Evolutionary conservation across 208 protist species (phyloP).

Genomic region (Crithidia brevicula): DNA sequence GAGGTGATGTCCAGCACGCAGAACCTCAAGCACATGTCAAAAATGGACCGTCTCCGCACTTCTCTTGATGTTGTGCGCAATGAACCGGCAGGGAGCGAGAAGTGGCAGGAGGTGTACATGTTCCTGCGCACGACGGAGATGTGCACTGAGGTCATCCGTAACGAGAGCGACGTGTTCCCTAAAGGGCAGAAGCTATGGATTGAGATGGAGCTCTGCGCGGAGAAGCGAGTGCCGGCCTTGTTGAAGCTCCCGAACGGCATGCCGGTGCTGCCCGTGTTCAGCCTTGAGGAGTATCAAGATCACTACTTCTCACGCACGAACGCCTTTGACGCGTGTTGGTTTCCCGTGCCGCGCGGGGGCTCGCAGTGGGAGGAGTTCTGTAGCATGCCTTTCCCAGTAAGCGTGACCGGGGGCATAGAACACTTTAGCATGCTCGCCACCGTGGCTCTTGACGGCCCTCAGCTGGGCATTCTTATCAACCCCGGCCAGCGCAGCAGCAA

Average conservation of each 20-base stretch:
- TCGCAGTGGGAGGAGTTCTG: conserved; percentile 83
- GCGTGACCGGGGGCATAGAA: conserved; percentile 68
- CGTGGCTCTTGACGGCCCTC: conserved; percentile 41
- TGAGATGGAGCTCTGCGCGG: conserved; percentile 84
- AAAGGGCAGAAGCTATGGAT: conserved; percentile 87
- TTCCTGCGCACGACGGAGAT: conserved; percentile 91
- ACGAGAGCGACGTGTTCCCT: conserved; percentile 69
- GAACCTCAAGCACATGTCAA: conserved; percentile 69
- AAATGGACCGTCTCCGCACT: conserved; percentile 78
- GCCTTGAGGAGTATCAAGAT: conserved; percentile 88
- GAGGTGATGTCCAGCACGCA: conserved; percentile 63
- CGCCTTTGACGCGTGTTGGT: conserved; percentile 86
- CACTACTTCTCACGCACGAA: conserved; percentile 76
- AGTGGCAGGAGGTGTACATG: conserved; percentile 85
- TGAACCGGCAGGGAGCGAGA: conserved; percentile 44
- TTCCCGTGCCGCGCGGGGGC: conserved; percentile 82
- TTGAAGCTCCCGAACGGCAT: conserved; percentile 83
- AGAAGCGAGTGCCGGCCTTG: conserved; percentile 71
- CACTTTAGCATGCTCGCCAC: conserved; percentile 80
- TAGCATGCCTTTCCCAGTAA: conserved; percentile 79
- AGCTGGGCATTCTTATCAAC: conserved; percentile 72
- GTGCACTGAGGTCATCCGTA: conserved; percentile 69
- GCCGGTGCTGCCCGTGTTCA: conserved; percentile 86
- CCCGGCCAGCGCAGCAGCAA: conserved; percentile 85
- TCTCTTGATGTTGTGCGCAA: conserved; percentile 75